Conservation (phyloP, 2,329 filamentous ascomycete genomes). For the Colletotrichum musae region DNA sequence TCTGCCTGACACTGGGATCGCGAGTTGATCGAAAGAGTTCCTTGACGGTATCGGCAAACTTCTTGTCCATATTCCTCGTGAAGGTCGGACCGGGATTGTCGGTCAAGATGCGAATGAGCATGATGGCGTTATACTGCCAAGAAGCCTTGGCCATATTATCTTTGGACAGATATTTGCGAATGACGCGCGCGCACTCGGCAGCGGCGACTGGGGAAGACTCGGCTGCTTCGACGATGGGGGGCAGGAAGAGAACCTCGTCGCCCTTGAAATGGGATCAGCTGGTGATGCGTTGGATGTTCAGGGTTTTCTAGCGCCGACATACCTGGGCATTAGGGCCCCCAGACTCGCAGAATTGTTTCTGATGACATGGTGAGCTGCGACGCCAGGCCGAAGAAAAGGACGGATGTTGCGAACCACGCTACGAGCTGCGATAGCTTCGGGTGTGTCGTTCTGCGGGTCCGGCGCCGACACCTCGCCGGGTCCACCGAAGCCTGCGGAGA, state of each 20-base stretch:
- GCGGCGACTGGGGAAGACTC: constrained; percentile 92
- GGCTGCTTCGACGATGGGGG: constrained; percentile 93
- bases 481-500: constrained; percentile 40
- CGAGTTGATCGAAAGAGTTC: constrained; percentile 78
- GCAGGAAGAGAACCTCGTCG: constrained; percentile 93
- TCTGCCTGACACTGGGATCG: constrained; percentile 85
- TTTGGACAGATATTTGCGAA: constrained; percentile 85
- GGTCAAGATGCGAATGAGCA: constrained; percentile 91
- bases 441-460: constrained; percentile 66
- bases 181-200: constrained; percentile 82
- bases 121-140: constrained; percentile 95
- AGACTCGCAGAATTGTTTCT: constrained; percentile 88
- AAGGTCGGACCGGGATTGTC: constrained; percentile 94
- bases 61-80: constrained; percentile 89
- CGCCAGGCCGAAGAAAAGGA: constrained; percentile 25
- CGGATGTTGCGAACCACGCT: constrained; percentile 71
- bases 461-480: constrained; percentile 35
- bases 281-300: background rate
- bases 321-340: constrained; percentile 69
- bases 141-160: constrained; percentile 77
- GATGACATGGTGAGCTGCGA: constrained; percentile 44
- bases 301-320: constrained; percentile 18
- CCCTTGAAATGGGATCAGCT: constrained; percentile 64
- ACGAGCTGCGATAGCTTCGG: constrained; percentile 75
- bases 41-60: constrained; percentile 84